Percentiles rank a stretch among this genome's conserved stretches.
Conservation (phyloP, 179 eudicot genomes). For the Corrigiola litoralis region DNA sequence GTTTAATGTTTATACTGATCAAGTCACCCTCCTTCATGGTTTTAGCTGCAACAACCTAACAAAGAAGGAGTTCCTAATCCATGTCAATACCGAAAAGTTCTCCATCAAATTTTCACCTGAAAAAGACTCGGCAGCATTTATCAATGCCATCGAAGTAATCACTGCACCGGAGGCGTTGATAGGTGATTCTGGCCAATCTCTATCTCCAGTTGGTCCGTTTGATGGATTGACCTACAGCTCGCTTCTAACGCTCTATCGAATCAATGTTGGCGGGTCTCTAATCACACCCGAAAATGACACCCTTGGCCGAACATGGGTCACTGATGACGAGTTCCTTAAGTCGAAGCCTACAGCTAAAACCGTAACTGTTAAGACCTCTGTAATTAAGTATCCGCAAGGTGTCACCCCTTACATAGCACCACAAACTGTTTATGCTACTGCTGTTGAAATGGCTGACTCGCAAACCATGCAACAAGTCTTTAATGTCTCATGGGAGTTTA, state of each 20-base stretch:
- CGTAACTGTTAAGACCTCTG: slow-evolving; percentile 33
- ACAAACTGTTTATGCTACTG: slow-evolving; percentile 45
- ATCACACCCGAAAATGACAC: slow-evolving; percentile 60
- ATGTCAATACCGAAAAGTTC: slow-evolving; percentile 44
- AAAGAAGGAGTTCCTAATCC: slow-evolving; percentile 56
- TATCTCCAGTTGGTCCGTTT: slow-evolving; percentile 40
- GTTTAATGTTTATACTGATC: slow-evolving; percentile 50
- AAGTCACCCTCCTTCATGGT: slow-evolving; percentile 55
- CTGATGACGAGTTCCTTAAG: slow-evolving; percentile 40
- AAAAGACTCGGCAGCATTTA: slow-evolving; percentile 51
- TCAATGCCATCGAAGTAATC: slow-evolving; percentile 82
- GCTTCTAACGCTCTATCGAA: slow-evolving; percentile 48
- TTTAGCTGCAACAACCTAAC: slow-evolving; percentile 31
- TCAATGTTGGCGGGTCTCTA: slow-evolving; percentile 65
- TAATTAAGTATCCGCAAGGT: slow-evolving; percentile 37
- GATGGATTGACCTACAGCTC: slow-evolving; percentile 37
- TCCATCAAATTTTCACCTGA: slow-evolving; percentile 47
- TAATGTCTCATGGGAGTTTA: slow-evolving; percentile 67
- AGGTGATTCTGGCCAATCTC: slow-evolving; percentile 36
- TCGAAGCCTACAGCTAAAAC: slow-evolving; percentile 25
- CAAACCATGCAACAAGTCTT: slow-evolving; percentile 40
- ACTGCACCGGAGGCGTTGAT: slow-evolving; percentile 61
- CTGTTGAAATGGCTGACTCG: slow-evolving; percentile 50
- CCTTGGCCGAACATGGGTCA: slow-evolving; percentile 62
- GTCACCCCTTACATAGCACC: slow-evolving; percentile 65